Conservation (phyloP, 83 land plant species). For the Isoetes engelmannii region DNA sequence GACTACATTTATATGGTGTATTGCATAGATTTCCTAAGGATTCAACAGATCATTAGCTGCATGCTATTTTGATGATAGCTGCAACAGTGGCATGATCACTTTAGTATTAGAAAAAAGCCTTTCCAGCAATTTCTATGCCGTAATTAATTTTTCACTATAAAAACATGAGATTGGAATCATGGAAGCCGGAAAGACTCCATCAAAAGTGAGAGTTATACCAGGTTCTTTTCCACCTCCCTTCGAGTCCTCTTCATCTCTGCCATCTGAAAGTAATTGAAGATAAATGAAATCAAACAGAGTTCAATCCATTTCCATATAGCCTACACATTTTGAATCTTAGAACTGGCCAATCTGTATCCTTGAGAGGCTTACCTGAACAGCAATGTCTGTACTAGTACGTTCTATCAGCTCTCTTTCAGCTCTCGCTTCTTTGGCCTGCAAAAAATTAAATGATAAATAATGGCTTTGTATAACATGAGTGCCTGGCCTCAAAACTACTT, state of each 20-base stretch:
- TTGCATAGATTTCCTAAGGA: not conserved
- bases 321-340: not conserved
- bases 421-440: conserved; percentile 15
- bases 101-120: not conserved
- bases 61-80: not conserved
- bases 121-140: not conserved
- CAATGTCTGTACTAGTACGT: conserved; percentile 26
- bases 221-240: conserved; percentile 3
- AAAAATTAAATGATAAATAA: not conserved
- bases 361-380: conserved; percentile 26
- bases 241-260: conserved; percentile 9
- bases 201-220: not conserved
- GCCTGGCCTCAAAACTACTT: not conserved
- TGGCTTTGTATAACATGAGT: not conserved
- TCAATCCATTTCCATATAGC: too few relatives aligned
- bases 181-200: not conserved
- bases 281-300: not conserved
- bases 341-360: not conserved
- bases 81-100: not conserved
- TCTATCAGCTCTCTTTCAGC: conserved; percentile 23
- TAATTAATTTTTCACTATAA: not conserved
- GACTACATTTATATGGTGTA: too few relatives aligned
- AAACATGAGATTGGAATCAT: not conserved
- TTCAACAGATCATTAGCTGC: not conserved
- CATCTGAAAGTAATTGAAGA: not conserved